These are phyloP conservation scores for Myxozyma neglecta DNA, from an alignment of 805 yeast species.

Conservation along the genomic window DNA sequence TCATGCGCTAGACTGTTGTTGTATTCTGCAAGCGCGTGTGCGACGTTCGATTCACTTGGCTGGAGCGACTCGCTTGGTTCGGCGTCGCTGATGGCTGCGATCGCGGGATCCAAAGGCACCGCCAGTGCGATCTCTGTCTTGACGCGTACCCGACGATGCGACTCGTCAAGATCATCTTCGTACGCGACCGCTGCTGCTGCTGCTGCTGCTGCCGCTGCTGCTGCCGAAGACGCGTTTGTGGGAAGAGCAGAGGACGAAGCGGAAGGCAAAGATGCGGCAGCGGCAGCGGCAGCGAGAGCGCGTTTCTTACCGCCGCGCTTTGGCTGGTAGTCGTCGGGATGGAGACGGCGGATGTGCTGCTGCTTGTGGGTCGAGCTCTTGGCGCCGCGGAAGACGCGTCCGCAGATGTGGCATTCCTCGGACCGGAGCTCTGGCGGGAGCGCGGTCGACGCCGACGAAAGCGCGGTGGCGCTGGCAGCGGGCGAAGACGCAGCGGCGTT, in stretches of 20 bases:
- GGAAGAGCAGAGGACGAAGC: not conserved
- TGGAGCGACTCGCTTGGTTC: not conserved
- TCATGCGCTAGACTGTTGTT: not conserved
- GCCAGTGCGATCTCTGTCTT: conserved; percentile 6
- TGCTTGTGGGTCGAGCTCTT: conserved; percentile 50
- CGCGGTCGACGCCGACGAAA: conserved; percentile 19
- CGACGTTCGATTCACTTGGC: conserved; percentile 16
- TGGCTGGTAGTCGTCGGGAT: conserved; percentile 49
- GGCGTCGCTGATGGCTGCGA: not conserved
- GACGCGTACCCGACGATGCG: conserved; percentile 2
- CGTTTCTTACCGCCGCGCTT: conserved; percentile 49
- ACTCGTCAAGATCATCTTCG: not conserved
- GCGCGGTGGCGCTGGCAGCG: not conserved
- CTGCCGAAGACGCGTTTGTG: conserved; percentile 14
- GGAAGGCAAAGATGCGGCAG: not conserved
- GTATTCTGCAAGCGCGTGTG: conserved; percentile 1
- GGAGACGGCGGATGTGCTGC: conserved; percentile 50
- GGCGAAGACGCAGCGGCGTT: too few relatives aligned
- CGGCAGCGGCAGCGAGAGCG: conserved; percentile 23
- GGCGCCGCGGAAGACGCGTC: conserved; percentile 49
- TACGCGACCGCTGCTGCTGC: not conserved
- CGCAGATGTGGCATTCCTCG: conserved; percentile 47
- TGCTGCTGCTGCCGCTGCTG: conserved; percentile 11
- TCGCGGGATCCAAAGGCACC: conserved; percentile 6
- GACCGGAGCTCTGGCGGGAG: conserved; percentile 33